phyloP scores from a whole-genome alignment of 371 early-diverging fungal species.

The Phascolomyces articulosus region DNA sequence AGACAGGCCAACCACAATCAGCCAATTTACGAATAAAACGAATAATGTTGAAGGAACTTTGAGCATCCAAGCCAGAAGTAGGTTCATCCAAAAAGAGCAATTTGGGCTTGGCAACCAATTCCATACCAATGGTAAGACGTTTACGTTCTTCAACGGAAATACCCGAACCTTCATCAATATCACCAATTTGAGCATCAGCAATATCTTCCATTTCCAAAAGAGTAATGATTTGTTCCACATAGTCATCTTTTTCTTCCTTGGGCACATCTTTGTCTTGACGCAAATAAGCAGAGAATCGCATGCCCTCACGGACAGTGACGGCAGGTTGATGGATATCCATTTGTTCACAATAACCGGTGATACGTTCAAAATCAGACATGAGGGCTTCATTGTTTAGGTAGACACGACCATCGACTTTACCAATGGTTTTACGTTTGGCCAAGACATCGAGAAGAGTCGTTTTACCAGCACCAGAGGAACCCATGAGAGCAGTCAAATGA shows the following conservation, averaged over 20 bases:
- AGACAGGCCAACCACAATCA: constrained; percentile 56
- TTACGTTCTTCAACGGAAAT: constrained; percentile 66
- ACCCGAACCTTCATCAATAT: constrained; percentile 43
- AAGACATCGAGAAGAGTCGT: constrained; percentile 81
- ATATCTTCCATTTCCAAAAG: constrained; percentile 61
- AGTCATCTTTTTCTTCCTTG: constrained; percentile 54
- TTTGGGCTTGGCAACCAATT: constrained; percentile 73
- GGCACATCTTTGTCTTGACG: constrained; percentile 60
- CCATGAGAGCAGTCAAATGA: constrained; percentile 78
- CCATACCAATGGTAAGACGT: constrained; percentile 66
- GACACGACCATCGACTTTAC: constrained; percentile 70
- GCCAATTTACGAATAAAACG: constrained; percentile 65
- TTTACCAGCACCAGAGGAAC: constrained; percentile 84
- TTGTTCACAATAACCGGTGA: constrained; percentile 80
- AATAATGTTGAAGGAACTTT: constrained; percentile 70
- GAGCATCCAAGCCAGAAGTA: constrained; percentile 69
- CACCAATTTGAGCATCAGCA: constrained; percentile 57
- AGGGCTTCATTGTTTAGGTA: constrained; percentile 54
- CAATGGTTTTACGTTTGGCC: constrained; percentile 74
- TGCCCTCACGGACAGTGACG: constrained; percentile 60
- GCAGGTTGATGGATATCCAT: constrained; percentile 71
- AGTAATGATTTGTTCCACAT: constrained; percentile 64
- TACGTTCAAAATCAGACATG: constrained; percentile 58
- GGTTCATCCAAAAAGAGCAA: constrained; percentile 86
- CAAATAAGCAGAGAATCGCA: constrained; percentile 67